These are phyloP conservation scores for Trametes elegans DNA, from an alignment of 768 basidiomycete species.

Conservation along the genomic window DNA sequence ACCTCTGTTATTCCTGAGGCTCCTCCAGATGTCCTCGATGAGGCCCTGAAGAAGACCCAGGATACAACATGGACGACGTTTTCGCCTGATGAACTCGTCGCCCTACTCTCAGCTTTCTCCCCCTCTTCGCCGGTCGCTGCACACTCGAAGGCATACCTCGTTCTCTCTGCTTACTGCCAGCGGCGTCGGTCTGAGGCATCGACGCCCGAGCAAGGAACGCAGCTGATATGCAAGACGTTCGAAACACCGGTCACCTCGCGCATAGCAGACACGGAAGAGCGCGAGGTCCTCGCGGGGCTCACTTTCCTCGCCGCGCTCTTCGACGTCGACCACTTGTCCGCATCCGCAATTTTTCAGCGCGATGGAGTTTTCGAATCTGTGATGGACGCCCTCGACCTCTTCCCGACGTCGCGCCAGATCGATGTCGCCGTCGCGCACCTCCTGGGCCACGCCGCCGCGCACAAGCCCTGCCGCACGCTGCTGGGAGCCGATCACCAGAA, in stretches of 20 bases:
- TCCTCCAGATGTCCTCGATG: conserved; percentile 30
- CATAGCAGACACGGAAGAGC: conserved; percentile 57
- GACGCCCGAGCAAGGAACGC: conserved; percentile 41
- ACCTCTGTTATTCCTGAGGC: conserved; percentile 4
- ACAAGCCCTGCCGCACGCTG: conserved; percentile 65
- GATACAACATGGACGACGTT: conserved; percentile 33
- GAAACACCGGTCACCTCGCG: conserved; percentile 45
- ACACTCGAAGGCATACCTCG: conserved; percentile 69
- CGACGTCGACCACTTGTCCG: conserved; percentile 74
- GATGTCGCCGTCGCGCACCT: conserved; percentile 67
- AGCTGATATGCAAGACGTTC: conserved; percentile 49
- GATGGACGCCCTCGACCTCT: conserved; percentile 70
- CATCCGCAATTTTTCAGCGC: conserved; percentile 58
- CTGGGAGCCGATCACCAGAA: conserved; percentile 53
- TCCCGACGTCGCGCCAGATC: conserved; percentile 46
- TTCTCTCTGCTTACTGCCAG: conserved; percentile 68
- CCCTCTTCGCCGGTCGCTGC: conserved; percentile 40
- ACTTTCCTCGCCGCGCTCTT: conserved; percentile 78
- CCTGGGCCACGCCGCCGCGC: conserved; percentile 71
- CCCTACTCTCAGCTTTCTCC: conserved; percentile 49
- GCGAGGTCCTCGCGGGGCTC: conserved; percentile 50
- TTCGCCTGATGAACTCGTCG: conserved; percentile 56
- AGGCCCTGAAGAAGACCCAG: conserved; percentile 32
- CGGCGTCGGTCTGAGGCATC: conserved; percentile 40
- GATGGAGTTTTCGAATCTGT: conserved; percentile 65